Evolutionary conservation across 2,329 filamentous ascomycete species (phyloP), one percentile per base, ranked within the genome.

Genomic region (Ophiostoma angusticollis): DNA sequence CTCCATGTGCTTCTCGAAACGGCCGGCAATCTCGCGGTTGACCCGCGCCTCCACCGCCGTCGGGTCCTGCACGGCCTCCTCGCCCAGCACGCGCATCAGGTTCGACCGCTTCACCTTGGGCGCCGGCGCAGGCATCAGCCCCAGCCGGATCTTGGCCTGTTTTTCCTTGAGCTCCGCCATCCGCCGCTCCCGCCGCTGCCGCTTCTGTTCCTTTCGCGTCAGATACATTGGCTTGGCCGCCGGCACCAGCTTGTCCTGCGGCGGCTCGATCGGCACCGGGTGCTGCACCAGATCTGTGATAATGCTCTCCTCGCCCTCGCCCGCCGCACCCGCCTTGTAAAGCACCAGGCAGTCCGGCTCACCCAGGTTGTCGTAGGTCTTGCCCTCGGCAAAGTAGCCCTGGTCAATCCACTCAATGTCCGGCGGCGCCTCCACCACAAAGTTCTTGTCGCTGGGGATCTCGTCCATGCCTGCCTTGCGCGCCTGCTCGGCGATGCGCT

Each of bases 371-470:
- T 79, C 71, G 60, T 96, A 95, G 40, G 72, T 79, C 30, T 72
- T 71, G 30, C 80, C 84, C 37, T 81, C 71, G 13, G 93, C 69
- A 14, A 96, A 64, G 31, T 49, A 49, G 3, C 79, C 84, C 61
- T 96, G 87, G 51, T 98, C 91, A 84, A 89, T 96, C 91, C 91
- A 98, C 58, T 98, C 91, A 30, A 96, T 72, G 7, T 80, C 80
- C 4, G 91, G 91, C 9, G 91, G 91, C 23, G 72, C 69, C 46
- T 89, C 80, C 6, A 95, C 75, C 4, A 91, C 61, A 55, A 89
- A 96, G 23, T 85, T 83, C 58, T 89, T 93, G 58, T 98, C 89
- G 45, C 93, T 80, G 22, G 84, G 61, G 49, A 89, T 89, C 56
- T 96, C 89, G 52, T 96, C 89, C 45, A 96, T 84, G 33, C 86